phyloP scores from a whole-genome alignment of 1,284 basidiomycete genomes.

The Apiotrichum laibachii region DNA sequence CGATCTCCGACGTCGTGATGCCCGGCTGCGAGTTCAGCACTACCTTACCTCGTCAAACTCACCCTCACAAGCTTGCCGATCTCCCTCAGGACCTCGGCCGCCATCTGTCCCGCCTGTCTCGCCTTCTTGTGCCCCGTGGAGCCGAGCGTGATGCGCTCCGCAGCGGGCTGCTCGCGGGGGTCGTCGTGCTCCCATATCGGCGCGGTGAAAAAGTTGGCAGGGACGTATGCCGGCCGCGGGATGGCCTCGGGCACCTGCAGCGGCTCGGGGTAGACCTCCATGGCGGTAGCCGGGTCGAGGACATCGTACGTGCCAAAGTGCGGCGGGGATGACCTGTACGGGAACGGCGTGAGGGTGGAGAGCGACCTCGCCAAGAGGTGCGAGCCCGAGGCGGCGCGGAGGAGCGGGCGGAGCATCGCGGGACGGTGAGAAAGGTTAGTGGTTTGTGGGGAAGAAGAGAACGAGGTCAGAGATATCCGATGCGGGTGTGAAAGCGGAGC shows the following conservation, averaged over 20 bases:
- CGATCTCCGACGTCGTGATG: slow-evolving; percentile 70
- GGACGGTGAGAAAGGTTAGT: background rate
- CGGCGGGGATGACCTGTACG: slow-evolving; percentile 22
- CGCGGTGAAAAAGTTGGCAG: slow-evolving; percentile 43
- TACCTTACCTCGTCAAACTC: background rate
- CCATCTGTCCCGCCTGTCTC: slow-evolving; percentile 62
- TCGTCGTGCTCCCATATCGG: slow-evolving; percentile 55
- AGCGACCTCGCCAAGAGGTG: background rate
- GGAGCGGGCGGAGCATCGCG: background rate
- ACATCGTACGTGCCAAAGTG: slow-evolving; percentile 37
- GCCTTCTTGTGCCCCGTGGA: slow-evolving; percentile 60
- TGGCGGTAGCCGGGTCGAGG: slow-evolving; percentile 30
- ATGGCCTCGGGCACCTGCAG: slow-evolving; percentile 63
- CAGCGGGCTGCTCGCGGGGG: slow-evolving; percentile 38
- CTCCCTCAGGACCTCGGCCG: slow-evolving; percentile 61
- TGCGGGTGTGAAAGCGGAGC: too few species aligned
- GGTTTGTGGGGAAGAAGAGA: background rate
- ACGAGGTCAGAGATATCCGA: background rate
- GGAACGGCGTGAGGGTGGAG: background rate
- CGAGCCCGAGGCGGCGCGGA: background rate
- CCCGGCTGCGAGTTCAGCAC: slow-evolving; percentile 61
- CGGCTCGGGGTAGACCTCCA: slow-evolving; percentile 45
- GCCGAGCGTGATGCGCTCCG: slow-evolving; percentile 58
- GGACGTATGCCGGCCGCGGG: slow-evolving; percentile 61
- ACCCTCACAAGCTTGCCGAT: slow-evolving; percentile 62